Base-by-base conservation (phyloP, 805 yeast species). In the Metschnikowia koreensis region DNA sequence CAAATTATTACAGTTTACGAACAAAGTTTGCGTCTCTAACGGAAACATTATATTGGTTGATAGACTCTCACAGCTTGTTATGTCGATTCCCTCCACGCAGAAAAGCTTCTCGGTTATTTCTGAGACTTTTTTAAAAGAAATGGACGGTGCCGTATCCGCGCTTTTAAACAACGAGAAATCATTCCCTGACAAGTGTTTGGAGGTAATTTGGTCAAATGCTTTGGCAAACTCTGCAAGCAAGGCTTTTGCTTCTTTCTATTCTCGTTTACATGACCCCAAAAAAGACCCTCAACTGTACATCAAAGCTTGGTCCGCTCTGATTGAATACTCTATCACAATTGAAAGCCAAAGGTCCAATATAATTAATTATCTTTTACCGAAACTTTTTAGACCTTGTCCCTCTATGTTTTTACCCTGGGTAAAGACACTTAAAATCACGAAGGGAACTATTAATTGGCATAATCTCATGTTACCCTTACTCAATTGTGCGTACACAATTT, bases 151-250 rank as follows among this genome's bases (percentile, higher is more conserved):
- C 7, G 59, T 66, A 0, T 59, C 61, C 33, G 67, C 63, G 46
- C 67, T 89, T 9, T 47, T 84, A 1, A 56, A 62, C 1, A 49
- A 65, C 6, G 75, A 75, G 36, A 83, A 87, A 0, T 41, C 57
- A 1, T 82, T 87, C 53, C 66, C 82, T 3, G 58, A 57, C 2
- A 68, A 68, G 9, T 76, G 87, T n/a, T 61, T 87, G 12, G 59
- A 68, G 2, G 66, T 75, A 15, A 82, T 87, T 70, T 68, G 72
- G 56, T 74, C 83, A 1, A 82, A 80, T 57, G 79, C 89, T 0
- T 64, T 89, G 50, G 85, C 94, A 0, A 87, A 82, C 53, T 79
- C 86, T 2, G 74, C 83, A 16, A 84, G 87, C n/a, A 86, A 82
- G 60, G 74, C 84, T 15, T 51, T 86, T 1, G 71, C 72, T 7